Conservation (phyloP, 768 basidiomycete species). For the Porpolomopsis calyptriformis region DNA sequence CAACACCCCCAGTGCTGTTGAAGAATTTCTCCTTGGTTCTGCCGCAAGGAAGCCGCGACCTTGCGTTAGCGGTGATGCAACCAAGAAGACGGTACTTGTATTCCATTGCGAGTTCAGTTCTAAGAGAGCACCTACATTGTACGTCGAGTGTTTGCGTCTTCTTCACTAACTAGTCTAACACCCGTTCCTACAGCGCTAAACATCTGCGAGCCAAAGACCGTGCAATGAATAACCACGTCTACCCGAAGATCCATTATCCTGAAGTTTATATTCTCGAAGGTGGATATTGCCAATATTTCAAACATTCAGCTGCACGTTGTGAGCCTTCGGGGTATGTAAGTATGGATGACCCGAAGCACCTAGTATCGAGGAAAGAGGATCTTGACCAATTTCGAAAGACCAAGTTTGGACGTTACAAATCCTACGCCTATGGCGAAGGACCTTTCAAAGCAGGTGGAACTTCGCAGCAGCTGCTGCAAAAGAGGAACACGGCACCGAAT, state of each 20-base stretch:
- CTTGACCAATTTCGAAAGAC: conserved; percentile 85
- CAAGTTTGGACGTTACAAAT: conserved; percentile 83
- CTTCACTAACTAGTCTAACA: not conserved
- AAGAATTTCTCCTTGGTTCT: conserved; percentile 64
- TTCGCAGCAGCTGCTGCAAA: conserved; percentile 36
- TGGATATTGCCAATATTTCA: conserved; percentile 86
- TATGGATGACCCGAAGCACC: conserved; percentile 91
- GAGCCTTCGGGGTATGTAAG: conserved; percentile 74
- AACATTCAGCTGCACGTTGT: conserved; percentile 57
- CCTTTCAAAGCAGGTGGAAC: conserved; percentile 30
- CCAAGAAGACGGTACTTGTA: conserved; percentile 74
- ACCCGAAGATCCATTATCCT: conserved; percentile 90
- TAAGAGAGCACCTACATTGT: conserved; percentile 95
- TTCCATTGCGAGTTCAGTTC: conserved; percentile 98
- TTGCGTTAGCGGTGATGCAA: conserved; percentile 62
- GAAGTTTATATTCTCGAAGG: conserved; percentile 97
- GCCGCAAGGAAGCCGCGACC: conserved; percentile 47
- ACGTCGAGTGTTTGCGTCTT: conserved; percentile 21
- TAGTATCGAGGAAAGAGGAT: conserved; percentile 71
- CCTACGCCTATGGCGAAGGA: conserved; percentile 85
- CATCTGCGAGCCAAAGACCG: conserved; percentile 87
- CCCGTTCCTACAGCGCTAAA: conserved; percentile 56
- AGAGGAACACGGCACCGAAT: conserved; percentile 57
- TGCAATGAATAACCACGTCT: conserved; percentile 74
- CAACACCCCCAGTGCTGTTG: conserved; percentile 68